These are phyloP conservation scores for Rhodomyrtus tomentosa DNA, from an alignment of 345 rosid species.

Conservation along the genomic window DNA sequence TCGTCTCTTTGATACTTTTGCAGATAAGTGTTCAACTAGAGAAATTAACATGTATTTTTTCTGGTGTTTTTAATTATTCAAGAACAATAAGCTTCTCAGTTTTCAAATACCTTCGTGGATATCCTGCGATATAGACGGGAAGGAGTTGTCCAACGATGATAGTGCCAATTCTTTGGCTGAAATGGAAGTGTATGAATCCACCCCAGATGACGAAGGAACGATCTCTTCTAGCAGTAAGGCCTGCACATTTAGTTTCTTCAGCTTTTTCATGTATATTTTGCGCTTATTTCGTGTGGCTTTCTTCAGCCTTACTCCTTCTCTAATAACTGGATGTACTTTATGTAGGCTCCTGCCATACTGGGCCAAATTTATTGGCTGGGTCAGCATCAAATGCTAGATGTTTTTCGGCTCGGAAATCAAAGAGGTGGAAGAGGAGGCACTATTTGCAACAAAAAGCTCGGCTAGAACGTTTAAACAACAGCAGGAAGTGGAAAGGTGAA, in stretches of 20 bases:
- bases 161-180: conserved; percentile 49
- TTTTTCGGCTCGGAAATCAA: conserved; percentile 46
- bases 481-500: conserved; percentile 94
- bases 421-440: conserved; percentile 84
- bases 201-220: conserved; percentile 16
- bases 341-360: conserved; percentile 43
- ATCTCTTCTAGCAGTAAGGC: conserved; percentile 39
- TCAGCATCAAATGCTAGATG: conserved; percentile 48
- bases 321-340: neutral
- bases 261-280: neutral
- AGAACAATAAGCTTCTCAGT: conserved; percentile 72
- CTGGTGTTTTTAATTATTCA: conserved; percentile 6
- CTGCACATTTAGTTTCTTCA: neutral
- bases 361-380: conserved; percentile 26
- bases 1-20: neutral
- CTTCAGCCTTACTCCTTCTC: neutral
- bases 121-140: conserved; percentile 67
- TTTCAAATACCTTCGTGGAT: conserved; percentile 84
- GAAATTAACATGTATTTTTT: neutral
- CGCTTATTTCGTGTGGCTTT: too few relatives aligned
- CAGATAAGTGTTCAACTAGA: neutral
- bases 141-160: conserved; percentile 41
- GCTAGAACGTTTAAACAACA: conserved; percentile 80
- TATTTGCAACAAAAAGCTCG: conserved; percentile 84
- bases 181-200: conserved; percentile 80